Conservation (phyloP, 768 basidiomycete species). For the Coprinopsis cinerea region DNA sequence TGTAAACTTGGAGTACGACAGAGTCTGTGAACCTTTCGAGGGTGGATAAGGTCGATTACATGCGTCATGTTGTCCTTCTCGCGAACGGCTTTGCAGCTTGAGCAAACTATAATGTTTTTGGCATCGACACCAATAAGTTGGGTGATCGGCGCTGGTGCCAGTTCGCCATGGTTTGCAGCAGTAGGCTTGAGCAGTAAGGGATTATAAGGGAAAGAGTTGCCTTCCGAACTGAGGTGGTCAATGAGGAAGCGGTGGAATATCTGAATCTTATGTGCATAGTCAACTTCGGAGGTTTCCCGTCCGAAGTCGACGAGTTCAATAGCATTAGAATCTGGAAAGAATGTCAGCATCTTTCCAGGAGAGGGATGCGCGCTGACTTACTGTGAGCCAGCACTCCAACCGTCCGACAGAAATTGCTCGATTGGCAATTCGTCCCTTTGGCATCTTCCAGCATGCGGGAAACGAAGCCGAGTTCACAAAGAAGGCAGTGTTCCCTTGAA, state of each 20-base stretch:
- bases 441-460: conserved; percentile 96
- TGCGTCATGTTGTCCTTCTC: conserved; percentile 79
- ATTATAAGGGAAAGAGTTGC: conserved; percentile 57
- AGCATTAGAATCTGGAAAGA: conserved; percentile 55
- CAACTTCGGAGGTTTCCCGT: conserved; percentile 62
- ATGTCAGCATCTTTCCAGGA: not conserved
- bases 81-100: conserved; percentile 62
- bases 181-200: conserved; percentile 37
- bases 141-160: conserved; percentile 67
- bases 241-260: conserved; percentile 91
- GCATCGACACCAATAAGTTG: conserved; percentile 82
- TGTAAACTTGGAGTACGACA: not conserved
- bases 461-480: conserved; percentile 94
- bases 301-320: conserved; percentile 90
- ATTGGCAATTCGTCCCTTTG: conserved; percentile 88
- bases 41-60: conserved; percentile 82
- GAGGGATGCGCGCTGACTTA: conserved; percentile 22
- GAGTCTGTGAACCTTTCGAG: conserved; percentile 56
- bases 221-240: conserved; percentile 76
- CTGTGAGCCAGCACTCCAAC: conserved; percentile 86
- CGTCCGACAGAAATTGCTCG: conserved; percentile 94
- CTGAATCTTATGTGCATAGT: conserved; percentile 88
- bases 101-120: conserved; percentile 69
- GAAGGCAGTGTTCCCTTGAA: conserved; percentile 82
- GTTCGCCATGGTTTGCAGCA: conserved; percentile 12